phyloP scores from a whole-genome alignment of 2,329 filamentous ascomycete genomes.

The Graphilbum fragrans region DNA sequence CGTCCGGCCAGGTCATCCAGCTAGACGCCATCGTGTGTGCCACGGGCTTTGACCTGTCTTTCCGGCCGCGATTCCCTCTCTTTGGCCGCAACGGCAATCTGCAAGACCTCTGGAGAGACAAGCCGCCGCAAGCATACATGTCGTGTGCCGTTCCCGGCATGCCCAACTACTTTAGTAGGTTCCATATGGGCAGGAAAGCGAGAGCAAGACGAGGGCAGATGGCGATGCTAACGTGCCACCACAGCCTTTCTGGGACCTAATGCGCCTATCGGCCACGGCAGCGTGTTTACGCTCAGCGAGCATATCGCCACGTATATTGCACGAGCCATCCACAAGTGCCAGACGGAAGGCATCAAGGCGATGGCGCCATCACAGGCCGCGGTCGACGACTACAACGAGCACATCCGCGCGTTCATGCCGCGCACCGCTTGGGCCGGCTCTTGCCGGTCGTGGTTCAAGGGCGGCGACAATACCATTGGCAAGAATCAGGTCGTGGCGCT shows the following conservation, averaged over 20 bases:
- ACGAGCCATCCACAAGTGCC: slow-evolving; percentile 33
- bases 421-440: slow-evolving; percentile 35
- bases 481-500: slow-evolving; percentile 33
- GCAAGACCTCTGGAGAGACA: slow-evolving; percentile 31
- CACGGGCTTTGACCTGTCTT: slow-evolving; percentile 44
- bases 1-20: slow-evolving; percentile 32
- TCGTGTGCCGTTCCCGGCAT: slow-evolving; percentile 38
- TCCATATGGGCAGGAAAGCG: neutral
- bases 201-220: neutral
- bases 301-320: slow-evolving; percentile 41
- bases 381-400: slow-evolving; percentile 37
- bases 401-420: slow-evolving; percentile 37
- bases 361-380: slow-evolving; percentile 31
- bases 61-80: slow-evolving; percentile 37
- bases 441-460: slow-evolving; percentile 41
- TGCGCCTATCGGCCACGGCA: slow-evolving; percentile 36
- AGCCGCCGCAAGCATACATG: slow-evolving; percentile 37
- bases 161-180: slow-evolving; percentile 43
- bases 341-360: slow-evolving; percentile 35
- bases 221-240: neutral
- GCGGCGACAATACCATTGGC: slow-evolving; percentile 15
- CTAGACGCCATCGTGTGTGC: slow-evolving; percentile 45
- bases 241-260: slow-evolving; percentile 39
- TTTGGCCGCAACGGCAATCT: slow-evolving; percentile 36
- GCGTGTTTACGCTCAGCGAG: slow-evolving; percentile 36